Conservation (phyloP, 202 grass and related monocot species). For the Elaeis oleifera region DNA sequence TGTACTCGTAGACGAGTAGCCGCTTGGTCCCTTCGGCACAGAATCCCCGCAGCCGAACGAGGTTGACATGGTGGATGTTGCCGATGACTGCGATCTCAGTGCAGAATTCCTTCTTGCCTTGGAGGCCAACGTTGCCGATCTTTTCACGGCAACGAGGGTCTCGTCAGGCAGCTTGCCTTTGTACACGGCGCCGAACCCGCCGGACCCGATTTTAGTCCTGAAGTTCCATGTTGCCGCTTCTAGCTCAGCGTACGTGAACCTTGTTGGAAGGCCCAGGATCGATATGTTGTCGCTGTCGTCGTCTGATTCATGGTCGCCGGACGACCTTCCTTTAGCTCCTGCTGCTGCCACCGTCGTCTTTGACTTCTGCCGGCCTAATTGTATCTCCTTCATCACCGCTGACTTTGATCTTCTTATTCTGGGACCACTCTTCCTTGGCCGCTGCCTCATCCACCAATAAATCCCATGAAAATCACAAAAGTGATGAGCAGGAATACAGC, state of each 20-base stretch:
- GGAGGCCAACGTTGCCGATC: constrained; percentile 55
- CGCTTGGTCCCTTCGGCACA: constrained; percentile 61
- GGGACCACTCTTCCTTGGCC: constrained; percentile 6
- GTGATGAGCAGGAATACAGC: constrained; percentile 41
- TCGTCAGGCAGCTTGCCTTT: constrained; percentile 59
- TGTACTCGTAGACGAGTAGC: constrained; percentile 85
- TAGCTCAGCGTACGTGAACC: constrained; percentile 59
- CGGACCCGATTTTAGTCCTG: constrained; percentile 50
- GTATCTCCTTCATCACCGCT: constrained; percentile 16
- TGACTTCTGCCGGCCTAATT: constrained; percentile 37
- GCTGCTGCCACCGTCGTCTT: neutral
- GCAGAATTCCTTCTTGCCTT: constrained; percentile 68
- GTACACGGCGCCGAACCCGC: constrained; percentile 82
- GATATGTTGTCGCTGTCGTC: constrained; percentile 31
- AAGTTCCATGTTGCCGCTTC: constrained; percentile 49
- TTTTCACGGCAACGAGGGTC: constrained; percentile 70
- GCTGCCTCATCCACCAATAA: constrained; percentile 26
- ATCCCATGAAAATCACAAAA: constrained; percentile 8
- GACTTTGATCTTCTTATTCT: constrained; percentile 20
- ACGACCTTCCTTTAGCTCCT: neutral
- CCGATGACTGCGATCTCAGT: constrained; percentile 78
- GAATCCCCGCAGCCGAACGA: constrained; percentile 80
- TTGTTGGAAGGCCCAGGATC: constrained; percentile 57
- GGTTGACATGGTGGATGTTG: constrained; percentile 74
- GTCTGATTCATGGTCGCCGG: constrained; percentile 15